phyloP scores from a whole-genome alignment of 75 land plant genomes.

The Picea glauca region DNA sequence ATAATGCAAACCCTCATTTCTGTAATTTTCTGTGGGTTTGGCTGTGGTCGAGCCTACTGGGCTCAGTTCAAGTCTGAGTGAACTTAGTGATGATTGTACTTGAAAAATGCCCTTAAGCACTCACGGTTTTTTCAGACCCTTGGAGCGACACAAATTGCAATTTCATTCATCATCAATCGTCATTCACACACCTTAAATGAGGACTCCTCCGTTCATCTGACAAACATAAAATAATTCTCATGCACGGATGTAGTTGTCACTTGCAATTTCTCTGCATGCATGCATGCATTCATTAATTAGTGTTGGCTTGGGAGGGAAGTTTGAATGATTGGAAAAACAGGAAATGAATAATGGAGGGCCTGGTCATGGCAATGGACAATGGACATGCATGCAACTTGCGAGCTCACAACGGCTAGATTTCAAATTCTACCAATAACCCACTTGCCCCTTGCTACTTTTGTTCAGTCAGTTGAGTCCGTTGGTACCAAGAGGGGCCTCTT shows the following conservation, averaged over 20 bases:
- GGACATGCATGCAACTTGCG: slow-evolving; percentile 2
- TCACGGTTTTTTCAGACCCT: background rate
- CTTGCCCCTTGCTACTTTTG: background rate
- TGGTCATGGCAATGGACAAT: background rate
- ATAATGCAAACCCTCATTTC: no score
- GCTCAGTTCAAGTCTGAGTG: background rate
- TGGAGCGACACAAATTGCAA: background rate
- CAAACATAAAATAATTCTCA: background rate
- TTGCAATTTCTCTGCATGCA: no score
- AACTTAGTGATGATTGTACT: background rate
- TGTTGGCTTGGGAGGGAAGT: background rate
- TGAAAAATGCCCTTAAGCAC: background rate
- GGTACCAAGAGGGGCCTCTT: background rate
- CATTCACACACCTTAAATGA: background rate
- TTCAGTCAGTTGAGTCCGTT: background rate
- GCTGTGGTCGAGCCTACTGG: background rate
- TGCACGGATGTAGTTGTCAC: slow-evolving; percentile 7
- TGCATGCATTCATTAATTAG: background rate
- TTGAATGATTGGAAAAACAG: slow-evolving; percentile 5
- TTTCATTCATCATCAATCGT: slow-evolving; percentile 9
- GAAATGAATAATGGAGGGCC: background rate
- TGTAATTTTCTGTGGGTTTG: background rate
- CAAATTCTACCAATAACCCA: background rate
- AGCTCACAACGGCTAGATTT: slow-evolving; percentile 3
- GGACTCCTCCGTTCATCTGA: background rate